A percentile compares a stretch with the other conserved stretches of the same genome.
Evolutionary conservation across 768 basidiomycete species (phyloP).

Genomic region (Pleurotus salmoneostramineus): DNA sequence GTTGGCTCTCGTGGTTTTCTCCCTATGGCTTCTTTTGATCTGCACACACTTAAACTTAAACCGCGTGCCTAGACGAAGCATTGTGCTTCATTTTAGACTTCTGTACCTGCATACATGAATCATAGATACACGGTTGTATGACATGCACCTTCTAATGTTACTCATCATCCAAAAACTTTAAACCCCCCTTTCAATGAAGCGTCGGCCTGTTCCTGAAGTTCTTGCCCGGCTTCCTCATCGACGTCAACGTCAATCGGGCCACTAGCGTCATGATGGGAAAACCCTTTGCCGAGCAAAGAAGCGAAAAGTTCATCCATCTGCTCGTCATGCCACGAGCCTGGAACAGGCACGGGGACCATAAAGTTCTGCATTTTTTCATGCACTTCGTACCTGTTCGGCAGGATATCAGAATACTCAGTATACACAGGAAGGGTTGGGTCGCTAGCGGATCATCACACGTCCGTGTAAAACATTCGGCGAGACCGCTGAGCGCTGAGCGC

Average conservation of each 20-base stretch:
- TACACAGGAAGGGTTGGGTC: background rate
- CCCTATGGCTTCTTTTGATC: too few relatives aligned
- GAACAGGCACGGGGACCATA: slow-evolving; percentile 80
- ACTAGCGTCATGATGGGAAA: slow-evolving; percentile 27
- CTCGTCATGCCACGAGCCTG: slow-evolving; percentile 87
- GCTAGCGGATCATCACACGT: too few relatives aligned
- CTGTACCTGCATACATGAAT: slow-evolving; percentile 4
- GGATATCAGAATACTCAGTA: background rate
- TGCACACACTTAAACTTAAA: too few relatives aligned
- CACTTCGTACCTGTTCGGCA: slow-evolving; percentile 66
- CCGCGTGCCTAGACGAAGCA: too few relatives aligned
- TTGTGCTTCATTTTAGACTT: too few relatives aligned
- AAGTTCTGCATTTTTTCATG: slow-evolving; percentile 98
- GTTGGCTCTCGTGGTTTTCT: too few relatives aligned
- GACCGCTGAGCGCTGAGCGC: too few relatives aligned
- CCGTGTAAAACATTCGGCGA: too few relatives aligned
- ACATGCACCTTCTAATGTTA: background rate
- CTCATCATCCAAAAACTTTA: slow-evolving; percentile 54
- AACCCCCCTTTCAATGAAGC: slow-evolving; percentile 42
- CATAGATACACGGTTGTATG: background rate
- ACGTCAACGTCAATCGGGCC: slow-evolving; percentile 19
- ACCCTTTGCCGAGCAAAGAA: slow-evolving; percentile 78
- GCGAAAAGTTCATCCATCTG: slow-evolving; percentile 95
- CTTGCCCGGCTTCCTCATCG: slow-evolving; percentile 18
- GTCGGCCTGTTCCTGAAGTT: slow-evolving; percentile 24